These are phyloP conservation scores for Zygoascus hellenicus DNA, from an alignment of 1,139 yeast genomes.

Conservation along the genomic window DNA sequence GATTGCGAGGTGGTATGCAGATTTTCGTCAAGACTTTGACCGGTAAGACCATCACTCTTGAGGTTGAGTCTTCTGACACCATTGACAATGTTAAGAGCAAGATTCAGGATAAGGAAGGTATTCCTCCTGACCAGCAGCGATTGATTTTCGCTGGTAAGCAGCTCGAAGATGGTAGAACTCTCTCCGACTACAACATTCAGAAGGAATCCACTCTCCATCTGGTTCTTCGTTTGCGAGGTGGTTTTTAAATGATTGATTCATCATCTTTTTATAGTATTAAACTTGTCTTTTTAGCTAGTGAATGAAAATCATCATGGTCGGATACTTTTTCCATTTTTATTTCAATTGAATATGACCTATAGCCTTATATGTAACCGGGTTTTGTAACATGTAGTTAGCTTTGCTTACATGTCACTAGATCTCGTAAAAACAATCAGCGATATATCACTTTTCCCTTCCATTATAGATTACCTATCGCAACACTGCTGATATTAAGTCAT, in stretches of 20 bases:
- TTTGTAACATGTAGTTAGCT: too few relatives aligned
- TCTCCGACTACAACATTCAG: conserved; percentile 82
- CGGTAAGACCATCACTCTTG: conserved; percentile 82
- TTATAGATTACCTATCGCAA: too few relatives aligned
- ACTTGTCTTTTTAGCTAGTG: not conserved
- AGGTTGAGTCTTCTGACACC: conserved; percentile 82
- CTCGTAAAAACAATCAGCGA: too few relatives aligned
- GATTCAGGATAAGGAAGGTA: conserved; percentile 86
- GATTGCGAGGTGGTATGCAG: conserved; percentile 88
- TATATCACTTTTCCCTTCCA: too few relatives aligned
- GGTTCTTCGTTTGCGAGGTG: conserved; percentile 81
- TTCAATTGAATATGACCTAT: not conserved
- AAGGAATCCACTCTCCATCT: conserved; percentile 80
- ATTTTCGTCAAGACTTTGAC: conserved; percentile 79
- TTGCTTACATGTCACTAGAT: too few relatives aligned
- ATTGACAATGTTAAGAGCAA: conserved; percentile 81
- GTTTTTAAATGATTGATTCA: conserved; percentile 76
- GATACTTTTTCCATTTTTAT: not conserved
- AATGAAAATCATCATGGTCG: not conserved
- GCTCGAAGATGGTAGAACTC: conserved; percentile 79
- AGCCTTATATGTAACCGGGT: too few relatives aligned
- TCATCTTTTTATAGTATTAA: conserved; percentile 34
- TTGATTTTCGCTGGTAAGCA: conserved; percentile 84
- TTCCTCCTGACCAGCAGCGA: conserved; percentile 86
- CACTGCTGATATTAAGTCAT: too few relatives aligned